Percentiles rank a stretch among this genome's conserved stretches.
Evolutionary conservation across 1,139 yeast genomes (phyloP).

Genomic region (Candida glucosophila): DNA sequence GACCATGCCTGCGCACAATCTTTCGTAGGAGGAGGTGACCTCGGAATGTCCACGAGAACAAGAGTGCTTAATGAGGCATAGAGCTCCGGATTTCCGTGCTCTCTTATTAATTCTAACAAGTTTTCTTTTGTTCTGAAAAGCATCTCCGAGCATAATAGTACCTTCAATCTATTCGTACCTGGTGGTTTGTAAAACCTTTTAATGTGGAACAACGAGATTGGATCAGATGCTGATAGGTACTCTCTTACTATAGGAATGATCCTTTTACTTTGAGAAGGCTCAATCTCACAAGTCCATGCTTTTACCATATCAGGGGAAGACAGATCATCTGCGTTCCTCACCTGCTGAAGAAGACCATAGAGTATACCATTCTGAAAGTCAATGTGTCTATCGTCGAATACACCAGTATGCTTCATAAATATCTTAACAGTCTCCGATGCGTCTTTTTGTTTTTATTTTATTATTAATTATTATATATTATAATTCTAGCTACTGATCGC

Average conservation of each 20-base stretch:
- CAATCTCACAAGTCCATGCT: constrained; percentile 49
- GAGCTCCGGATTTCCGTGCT: constrained; percentile 7
- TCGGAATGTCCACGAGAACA: constrained; percentile 7
- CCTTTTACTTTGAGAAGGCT: constrained; percentile 21
- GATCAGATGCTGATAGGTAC: constrained; percentile 19
- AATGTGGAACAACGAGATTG: constrained; percentile 17
- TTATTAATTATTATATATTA: too few species aligned
- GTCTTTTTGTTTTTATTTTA: too few species aligned
- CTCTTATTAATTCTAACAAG: constrained; percentile 8
- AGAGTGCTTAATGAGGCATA: constrained; percentile 6
- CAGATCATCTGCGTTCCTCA: constrained; percentile 25
- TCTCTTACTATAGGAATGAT: constrained; percentile 20
- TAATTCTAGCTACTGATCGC: too few species aligned
- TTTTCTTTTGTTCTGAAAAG: constrained; percentile 9
- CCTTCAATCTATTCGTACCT: constrained; percentile 8
- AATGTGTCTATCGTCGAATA: constrained; percentile 3
- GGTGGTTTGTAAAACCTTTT: constrained; percentile 22
- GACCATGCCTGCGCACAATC: constrained; percentile 63
- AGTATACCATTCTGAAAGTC: constrained; percentile 44
- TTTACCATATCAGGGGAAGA: constrained; percentile 26
- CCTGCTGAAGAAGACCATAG: constrained; percentile 40
- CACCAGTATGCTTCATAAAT: not conserved
- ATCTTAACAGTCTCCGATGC: too few species aligned
- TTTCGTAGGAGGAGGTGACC: constrained; percentile 48
- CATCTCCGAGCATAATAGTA: constrained; percentile 21